Base-by-base conservation (phyloP, 2,329 filamentous ascomycete species). In the Fusarium praegraminearum region DNA sequence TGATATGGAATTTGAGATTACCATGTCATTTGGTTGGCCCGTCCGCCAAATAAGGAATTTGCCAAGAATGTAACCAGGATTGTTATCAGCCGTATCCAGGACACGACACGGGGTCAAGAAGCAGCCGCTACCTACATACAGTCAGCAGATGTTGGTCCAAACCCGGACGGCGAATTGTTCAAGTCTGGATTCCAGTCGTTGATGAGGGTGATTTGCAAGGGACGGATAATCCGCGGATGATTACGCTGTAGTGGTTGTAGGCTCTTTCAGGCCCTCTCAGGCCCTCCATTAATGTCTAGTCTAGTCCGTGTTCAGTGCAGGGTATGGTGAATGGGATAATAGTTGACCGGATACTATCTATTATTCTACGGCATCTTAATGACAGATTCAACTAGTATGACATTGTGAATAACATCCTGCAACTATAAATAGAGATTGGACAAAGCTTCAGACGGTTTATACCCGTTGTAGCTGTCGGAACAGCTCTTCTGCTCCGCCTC, bases 221-320 rank as follows among this genome's bases (percentile, higher is more conserved):
- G 15, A 24, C 65, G 72, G 68, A 43, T 72, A 71, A 73, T 62
- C 52, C 12, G 52, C 65, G 70, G 46, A 60, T 47, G n/a, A 22
- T 16, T 9, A 22, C 41, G 28, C 36, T 46, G 32, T 28, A 40
- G 36, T 40, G n/a, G 20, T 40, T 20, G 12, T 22, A 15, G 36
- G n/a, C 12, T 20, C 20, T 9, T 4, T 40, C n/a, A 20, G 13
- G 36, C 7, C 35, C 35, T 38, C 24, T 30, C 28, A 30, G 28
- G 28, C 28, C 28, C 28, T 30, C 28, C 28, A 30, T 30, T 40
- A 11, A n/a, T 13, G 36, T 20, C 36, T 5, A 40, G 41, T 18
- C 18, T 26, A 44, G 13, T 22, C 12, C 22, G 16, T 24, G 12
- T 36, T 26, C 8, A 36, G 47, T 65, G 45, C 54, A 68, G 49